Percentiles rank a stretch among this genome's conserved stretches.
phyloP scores from a whole-genome alignment of 148 eudicot species.

The Chenopodium quinoa region DNA sequence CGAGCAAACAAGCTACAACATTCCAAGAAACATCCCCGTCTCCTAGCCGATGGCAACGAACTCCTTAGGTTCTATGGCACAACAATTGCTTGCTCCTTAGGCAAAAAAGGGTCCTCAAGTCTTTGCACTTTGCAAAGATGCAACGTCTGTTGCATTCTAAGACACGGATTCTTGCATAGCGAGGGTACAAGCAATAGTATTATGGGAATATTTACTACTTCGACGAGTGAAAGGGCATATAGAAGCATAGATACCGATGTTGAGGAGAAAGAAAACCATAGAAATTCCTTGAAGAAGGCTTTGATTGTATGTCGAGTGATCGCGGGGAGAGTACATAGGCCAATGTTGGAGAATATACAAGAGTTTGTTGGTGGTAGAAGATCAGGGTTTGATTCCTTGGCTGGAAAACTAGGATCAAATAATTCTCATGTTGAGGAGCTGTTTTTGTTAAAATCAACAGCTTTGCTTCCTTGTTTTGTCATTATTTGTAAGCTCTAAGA shows the following conservation, averaged over 20 bases:
- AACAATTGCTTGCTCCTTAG: slow-evolving; percentile 56
- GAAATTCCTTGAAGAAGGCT: slow-evolving; percentile 33
- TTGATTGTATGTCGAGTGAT: slow-evolving; percentile 72
- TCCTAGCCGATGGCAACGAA: slow-evolving; percentile 83
- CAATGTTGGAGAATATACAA: slow-evolving; percentile 38
- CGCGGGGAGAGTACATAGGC: slow-evolving; percentile 75
- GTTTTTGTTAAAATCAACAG: slow-evolving; percentile 49
- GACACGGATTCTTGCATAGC: slow-evolving; percentile 49
- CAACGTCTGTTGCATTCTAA: slow-evolving; percentile 43
- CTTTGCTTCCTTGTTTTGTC: slow-evolving; percentile 77
- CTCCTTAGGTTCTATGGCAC: slow-evolving; percentile 71
- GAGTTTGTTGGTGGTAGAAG: slow-evolving; percentile 32
- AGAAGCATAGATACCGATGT: slow-evolving; percentile 30
- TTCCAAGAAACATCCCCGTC: slow-evolving; percentile 57
- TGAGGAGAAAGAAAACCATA: neutral
- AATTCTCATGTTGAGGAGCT: slow-evolving; percentile 58
- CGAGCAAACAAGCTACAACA: slow-evolving; percentile 44
- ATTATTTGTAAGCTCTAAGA: slow-evolving; percentile 48
- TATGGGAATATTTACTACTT: slow-evolving; percentile 58
- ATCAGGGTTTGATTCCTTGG: slow-evolving; percentile 68
- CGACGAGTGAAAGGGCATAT: slow-evolving; percentile 54
- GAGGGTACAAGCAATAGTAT: slow-evolving; percentile 25
- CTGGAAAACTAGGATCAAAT: slow-evolving; percentile 51
- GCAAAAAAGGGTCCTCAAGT: slow-evolving; percentile 43
- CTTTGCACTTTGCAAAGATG: slow-evolving; percentile 53